Base-by-base conservation (phyloP, 139 green algal species). In the Pedinophyceae sp. region DNA sequence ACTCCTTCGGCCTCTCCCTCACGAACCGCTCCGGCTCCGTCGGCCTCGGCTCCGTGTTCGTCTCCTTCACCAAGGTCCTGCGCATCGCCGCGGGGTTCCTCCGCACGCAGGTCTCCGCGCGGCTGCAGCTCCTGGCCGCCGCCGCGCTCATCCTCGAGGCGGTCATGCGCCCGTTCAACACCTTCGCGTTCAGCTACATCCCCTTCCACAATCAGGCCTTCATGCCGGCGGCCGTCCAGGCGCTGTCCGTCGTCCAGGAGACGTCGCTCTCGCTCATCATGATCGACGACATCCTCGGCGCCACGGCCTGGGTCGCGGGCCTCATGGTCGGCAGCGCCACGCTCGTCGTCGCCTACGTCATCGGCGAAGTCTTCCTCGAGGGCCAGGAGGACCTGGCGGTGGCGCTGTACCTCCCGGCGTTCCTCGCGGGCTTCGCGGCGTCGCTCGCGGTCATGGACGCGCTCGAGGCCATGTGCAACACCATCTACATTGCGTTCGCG, bases 401-500 rank as follows among this genome's bases (percentile, higher is more conserved):
- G 10, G 7, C 7, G 10, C 7, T 43, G 34, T 53, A 30, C 48
- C 18, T 30, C 48, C 48, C 48, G 22, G 23, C 48, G 22, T 53
- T 53, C 24, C n/a, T 53, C 23, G 10, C 30, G 22, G 22, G 22
- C 24, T 30, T 53, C 23, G 25, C 30, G 48, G 48, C 30, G 4
- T 20, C 22, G 23, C 30, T 53, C 48, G 22, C 30, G 3, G 22
- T 30, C 4, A 10, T 30, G 22, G 23, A 53, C n/a, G 48, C 25
- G 5, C 48, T 53, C 23, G 48, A 53, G 48, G 23, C 23, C 22
- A 53, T 29, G n/a, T 4, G 20, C 23, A 53, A 16, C 22, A 30
- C 48, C 48, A 53, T 53, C 48, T 53, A 53, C 48, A 29, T 25
- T 10, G 23, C n/a, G 22, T 53, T 53, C n/a, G 48, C 48, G 48